Evolutionary conservation across 768 basidiomycete species (phyloP).

Genomic region (Pleurotus ostreatus): DNA sequence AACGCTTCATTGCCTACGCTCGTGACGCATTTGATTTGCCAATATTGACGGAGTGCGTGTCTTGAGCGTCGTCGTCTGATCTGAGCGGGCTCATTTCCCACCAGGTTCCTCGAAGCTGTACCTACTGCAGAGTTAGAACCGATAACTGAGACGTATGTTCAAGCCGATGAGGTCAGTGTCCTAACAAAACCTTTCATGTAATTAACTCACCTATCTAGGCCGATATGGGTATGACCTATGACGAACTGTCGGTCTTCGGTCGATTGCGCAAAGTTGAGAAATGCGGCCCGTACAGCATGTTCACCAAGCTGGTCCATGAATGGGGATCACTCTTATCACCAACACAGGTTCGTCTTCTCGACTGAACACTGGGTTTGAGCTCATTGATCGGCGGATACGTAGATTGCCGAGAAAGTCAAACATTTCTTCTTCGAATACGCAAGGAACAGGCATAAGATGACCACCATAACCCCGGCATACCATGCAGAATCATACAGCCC

Average conservation of each 20-base stretch:
- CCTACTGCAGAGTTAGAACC: conserved; percentile 98
- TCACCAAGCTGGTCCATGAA: conserved; percentile 90
- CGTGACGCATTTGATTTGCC: conserved; percentile 77
- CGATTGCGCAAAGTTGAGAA: conserved; percentile 94
- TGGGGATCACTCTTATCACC: conserved; percentile 90
- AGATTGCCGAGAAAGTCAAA: conserved; percentile 98
- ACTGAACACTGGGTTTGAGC: background rate
- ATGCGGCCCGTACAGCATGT: conserved; percentile 97
- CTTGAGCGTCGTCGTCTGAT: background rate
- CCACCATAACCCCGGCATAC: conserved; percentile 88
- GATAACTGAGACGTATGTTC: conserved; percentile 89
- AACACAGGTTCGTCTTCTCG: conserved; percentile 48
- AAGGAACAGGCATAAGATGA: conserved; percentile 98
- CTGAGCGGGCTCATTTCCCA: background rate
- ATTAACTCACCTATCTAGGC: conserved; percentile 40
- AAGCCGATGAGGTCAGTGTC: conserved; percentile 80
- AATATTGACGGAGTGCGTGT: conserved; percentile 64
- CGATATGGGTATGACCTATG: conserved; percentile 99
- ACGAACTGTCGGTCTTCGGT: conserved; percentile 92
- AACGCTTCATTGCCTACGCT: conserved; percentile 90
- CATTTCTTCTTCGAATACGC: conserved; percentile 96
- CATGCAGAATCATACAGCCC: conserved; percentile 97
- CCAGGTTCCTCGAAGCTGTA: conserved; percentile 84
- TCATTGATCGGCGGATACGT: background rate
- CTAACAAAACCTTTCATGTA: background rate